A percentile compares a stretch with the other conserved stretches of the same genome.
Conservation (phyloP, 495 filamentous ascomycete genomes). For the Penicillium canariense region DNA sequence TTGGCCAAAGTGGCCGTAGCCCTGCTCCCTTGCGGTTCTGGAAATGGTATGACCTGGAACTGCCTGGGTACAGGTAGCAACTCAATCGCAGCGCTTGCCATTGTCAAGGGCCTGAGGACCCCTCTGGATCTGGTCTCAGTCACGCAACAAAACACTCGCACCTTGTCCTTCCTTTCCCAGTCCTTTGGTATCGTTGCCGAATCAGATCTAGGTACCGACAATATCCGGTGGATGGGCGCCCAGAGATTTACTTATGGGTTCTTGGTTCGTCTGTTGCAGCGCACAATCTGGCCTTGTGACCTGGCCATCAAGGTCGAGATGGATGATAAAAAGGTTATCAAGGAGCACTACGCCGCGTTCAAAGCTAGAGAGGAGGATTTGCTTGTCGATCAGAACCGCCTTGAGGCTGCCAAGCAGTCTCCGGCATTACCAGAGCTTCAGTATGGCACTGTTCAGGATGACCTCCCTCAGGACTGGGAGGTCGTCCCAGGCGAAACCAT, state of each 20-base stretch:
- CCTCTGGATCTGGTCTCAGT: slow-evolving; percentile 84
- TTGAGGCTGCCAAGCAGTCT: slow-evolving; percentile 26
- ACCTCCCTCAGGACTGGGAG: slow-evolving; percentile 73
- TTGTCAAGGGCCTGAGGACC: slow-evolving; percentile 80
- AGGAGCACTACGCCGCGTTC: slow-evolving; percentile 64
- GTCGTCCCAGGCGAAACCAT: slow-evolving; percentile 68
- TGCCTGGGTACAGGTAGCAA: slow-evolving; percentile 77
- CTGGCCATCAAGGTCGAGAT: slow-evolving; percentile 78
- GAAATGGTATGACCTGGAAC: slow-evolving; percentile 92
- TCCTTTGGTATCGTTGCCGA: slow-evolving; percentile 89
- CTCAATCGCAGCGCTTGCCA: slow-evolving; percentile 70
- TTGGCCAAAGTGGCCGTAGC: slow-evolving; percentile 77
- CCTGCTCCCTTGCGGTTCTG: slow-evolving; percentile 88
- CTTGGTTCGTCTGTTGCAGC: slow-evolving; percentile 64
- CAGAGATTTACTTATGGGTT: slow-evolving; percentile 84
- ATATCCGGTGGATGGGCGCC: slow-evolving; percentile 88
- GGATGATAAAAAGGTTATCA: slow-evolving; percentile 72
- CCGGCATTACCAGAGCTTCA: slow-evolving; percentile 67
- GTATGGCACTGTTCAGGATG: slow-evolving; percentile 75
- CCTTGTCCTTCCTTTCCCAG: slow-evolving; percentile 86
- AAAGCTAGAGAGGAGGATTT: slow-evolving; percentile 30
- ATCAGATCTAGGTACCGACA: slow-evolving; percentile 80
- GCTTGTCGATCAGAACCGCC: slow-evolving; percentile 15
- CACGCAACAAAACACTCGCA: slow-evolving; percentile 71
- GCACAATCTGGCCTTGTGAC: slow-evolving; percentile 83